Conservation (phyloP, 768 basidiomycete species). For the Tulasnella sp. region DNA sequence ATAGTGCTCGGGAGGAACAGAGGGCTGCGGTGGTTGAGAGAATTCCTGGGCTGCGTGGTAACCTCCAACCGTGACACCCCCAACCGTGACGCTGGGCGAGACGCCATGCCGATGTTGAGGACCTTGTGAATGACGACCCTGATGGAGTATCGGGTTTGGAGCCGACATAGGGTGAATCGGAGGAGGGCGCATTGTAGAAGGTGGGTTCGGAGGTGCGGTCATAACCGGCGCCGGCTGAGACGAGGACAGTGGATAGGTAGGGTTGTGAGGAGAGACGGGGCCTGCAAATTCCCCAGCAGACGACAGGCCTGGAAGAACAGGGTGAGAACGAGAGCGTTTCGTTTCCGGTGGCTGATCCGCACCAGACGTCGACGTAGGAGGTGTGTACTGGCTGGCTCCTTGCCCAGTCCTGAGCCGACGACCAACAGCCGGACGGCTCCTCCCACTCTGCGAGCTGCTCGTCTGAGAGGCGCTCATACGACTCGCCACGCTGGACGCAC, state of each 20-base stretch:
- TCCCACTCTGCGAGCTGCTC: background rate
- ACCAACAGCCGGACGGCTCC: background rate
- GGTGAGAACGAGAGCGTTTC: background rate
- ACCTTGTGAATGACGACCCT: background rate
- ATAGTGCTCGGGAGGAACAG: background rate
- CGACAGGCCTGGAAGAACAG: background rate
- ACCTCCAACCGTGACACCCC: background rate
- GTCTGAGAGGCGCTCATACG: background rate
- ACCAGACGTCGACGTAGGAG: background rate
- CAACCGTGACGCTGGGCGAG: background rate
- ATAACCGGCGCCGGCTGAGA: background rate
- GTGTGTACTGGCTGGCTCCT: background rate
- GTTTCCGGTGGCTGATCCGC: background rate
- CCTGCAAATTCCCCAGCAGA: background rate
- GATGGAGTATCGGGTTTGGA: background rate
- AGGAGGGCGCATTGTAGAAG: background rate
- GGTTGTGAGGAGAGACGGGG: background rate
- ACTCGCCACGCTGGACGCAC: background rate
- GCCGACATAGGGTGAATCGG: background rate
- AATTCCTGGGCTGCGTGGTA: background rate
- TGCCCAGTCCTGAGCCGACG: background rate
- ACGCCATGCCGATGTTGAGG: background rate
- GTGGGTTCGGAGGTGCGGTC: background rate
- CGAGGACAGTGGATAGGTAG: background rate
- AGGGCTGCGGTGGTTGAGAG: background rate